These are phyloP conservation scores for Penicillium cosmopolitanum DNA, from an alignment of 495 filamentous ascomycete species.

Conservation along the genomic window DNA sequence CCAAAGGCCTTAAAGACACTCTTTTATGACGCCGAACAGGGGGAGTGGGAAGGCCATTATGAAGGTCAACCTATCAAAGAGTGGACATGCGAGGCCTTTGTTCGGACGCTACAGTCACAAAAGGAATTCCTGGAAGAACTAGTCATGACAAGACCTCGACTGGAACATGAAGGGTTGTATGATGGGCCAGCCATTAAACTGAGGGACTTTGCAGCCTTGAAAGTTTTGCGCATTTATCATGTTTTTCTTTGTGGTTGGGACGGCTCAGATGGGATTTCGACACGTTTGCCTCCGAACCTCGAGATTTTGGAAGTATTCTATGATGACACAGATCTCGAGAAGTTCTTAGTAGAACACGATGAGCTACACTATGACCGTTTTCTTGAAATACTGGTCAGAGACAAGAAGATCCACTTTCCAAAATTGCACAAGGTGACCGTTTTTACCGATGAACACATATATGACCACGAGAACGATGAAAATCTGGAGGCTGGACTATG, in stretches of 20 bases:
- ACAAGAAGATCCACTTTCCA: background rate
- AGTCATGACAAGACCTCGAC: conserved; percentile 16
- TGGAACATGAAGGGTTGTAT: conserved; percentile 22
- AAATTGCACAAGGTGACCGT: background rate
- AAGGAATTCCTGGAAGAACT: conserved; percentile 20
- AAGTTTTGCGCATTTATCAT: conserved; percentile 20
- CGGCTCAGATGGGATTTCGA: conserved; percentile 12
- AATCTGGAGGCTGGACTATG: background rate
- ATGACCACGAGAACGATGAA: background rate
- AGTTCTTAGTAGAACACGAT: background rate
- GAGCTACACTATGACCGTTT: background rate
- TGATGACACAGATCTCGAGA: conserved; percentile 15
- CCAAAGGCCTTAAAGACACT: conserved; percentile 21
- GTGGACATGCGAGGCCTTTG: conserved; percentile 28
- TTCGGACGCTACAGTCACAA: conserved; percentile 21
- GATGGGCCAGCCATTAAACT: conserved; percentile 22
- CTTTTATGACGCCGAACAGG: conserved; percentile 23
- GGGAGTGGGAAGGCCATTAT: conserved; percentile 19
- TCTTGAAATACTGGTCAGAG: background rate
- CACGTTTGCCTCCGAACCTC: conserved; percentile 16
- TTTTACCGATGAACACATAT: background rate
- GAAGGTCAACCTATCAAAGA: conserved; percentile 2
- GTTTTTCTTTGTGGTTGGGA: conserved; percentile 21
- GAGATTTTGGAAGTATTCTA: conserved; percentile 25
- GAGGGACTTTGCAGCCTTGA: conserved; percentile 20